phyloP scores from a whole-genome alignment of 2,329 filamentous ascomycete species.

The Uncinocarpus reesii region DNA sequence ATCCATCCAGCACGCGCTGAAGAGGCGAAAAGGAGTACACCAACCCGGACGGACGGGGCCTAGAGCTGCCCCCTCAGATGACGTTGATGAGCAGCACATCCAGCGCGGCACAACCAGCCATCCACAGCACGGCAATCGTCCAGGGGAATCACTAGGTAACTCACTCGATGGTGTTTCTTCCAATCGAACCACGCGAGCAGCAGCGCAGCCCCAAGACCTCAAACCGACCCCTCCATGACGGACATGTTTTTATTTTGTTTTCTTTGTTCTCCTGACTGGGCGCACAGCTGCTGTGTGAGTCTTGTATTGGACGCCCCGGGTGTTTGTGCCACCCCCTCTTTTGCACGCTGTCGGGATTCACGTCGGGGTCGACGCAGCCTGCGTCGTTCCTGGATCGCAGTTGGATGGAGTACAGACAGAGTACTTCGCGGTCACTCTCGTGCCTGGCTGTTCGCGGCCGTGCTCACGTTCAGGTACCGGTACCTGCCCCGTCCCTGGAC shows the following conservation, averaged over 20 bases:
- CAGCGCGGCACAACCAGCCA: too few species aligned
- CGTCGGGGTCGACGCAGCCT: too few species aligned
- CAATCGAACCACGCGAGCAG: neutral
- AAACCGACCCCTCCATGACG: conserved; percentile 1
- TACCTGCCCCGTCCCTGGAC: too few species aligned
- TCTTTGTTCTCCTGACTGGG: neutral
- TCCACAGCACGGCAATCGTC: neutral
- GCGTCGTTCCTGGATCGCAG: neutral
- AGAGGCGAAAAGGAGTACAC: neutral
- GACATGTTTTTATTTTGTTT: neutral
- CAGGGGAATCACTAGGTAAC: neutral
- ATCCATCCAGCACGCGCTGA: too few species aligned
- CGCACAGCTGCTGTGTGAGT: neutral
- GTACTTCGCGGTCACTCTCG: neutral
- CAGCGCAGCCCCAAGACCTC: neutral
- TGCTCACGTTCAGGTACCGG: conserved; percentile 5
- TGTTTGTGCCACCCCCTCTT: neutral
- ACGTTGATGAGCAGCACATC: conserved; percentile 5
- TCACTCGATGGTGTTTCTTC: neutral
- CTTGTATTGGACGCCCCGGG: too few species aligned
- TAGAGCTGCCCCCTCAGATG: neutral
- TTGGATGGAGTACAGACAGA: too few species aligned
- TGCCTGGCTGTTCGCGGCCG: conserved; percentile 1
- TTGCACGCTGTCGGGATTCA: neutral
- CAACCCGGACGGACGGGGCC: neutral